Evolutionary conservation across 139 green algal genomes (phyloP).

Genomic region (Marvania coccoides): DNA sequence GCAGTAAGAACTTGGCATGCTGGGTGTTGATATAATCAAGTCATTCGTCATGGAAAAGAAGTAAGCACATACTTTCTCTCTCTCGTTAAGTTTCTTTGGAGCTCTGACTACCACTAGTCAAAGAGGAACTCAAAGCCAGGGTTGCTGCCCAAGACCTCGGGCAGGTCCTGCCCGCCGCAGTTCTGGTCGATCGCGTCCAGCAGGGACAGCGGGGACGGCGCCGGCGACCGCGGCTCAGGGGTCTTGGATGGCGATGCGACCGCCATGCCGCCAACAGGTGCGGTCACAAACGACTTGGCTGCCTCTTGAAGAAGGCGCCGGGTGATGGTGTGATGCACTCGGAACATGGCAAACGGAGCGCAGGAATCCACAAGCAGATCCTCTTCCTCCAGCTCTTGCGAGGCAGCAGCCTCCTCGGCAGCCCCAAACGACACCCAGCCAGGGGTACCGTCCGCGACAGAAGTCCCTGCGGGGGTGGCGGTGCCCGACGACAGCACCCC

Average conservation of each 20-base stretch:
- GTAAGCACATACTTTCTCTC: too few species aligned
- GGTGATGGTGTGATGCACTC: not conserved
- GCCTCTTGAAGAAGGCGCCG: not conserved
- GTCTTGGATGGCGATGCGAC: not conserved
- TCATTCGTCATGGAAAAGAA: too few species aligned
- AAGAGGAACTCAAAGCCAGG: not conserved
- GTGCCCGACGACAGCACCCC: too few species aligned
- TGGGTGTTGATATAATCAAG: too few species aligned
- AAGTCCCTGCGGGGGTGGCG: too few species aligned
- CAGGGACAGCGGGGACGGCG: not conserved
- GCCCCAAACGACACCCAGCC: not conserved
- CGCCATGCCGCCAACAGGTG: not conserved
- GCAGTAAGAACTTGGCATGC: too few species aligned
- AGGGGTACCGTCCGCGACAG: too few species aligned
- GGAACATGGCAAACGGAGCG: not conserved
- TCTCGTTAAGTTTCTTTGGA: too few species aligned
- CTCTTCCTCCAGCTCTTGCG: not conserved
- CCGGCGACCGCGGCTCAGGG: not conserved
- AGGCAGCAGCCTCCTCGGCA: not conserved
- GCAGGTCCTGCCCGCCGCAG: not conserved
- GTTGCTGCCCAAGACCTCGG: not conserved
- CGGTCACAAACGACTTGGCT: not conserved
- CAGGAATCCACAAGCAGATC: not conserved
- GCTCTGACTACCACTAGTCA: too few species aligned
- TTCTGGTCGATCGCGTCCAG: not conserved